Evolutionary conservation across 331 rosid genomes (phyloP).

Genomic region (Acacia concinna): DNA sequence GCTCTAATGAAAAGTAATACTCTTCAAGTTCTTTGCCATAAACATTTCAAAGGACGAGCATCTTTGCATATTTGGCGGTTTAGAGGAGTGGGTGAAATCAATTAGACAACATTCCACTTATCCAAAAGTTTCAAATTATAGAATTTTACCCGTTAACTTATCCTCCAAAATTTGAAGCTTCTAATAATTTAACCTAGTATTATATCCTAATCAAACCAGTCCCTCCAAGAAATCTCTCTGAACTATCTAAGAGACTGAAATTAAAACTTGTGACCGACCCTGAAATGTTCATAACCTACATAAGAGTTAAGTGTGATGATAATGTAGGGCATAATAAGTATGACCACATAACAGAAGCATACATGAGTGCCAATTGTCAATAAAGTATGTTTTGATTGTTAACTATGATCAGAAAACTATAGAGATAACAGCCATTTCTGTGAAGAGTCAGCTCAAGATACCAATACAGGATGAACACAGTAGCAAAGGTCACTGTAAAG

Average conservation of each 20-base stretch:
- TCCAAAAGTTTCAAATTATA: no score
- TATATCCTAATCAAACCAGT: neutral
- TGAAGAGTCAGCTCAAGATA: conserved; percentile 25
- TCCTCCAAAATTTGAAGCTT: no score
- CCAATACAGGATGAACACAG: conserved; percentile 25
- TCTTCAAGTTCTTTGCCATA: no score
- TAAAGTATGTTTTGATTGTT: neutral
- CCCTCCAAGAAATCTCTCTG: neutral
- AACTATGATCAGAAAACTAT: neutral
- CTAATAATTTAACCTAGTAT: no score
- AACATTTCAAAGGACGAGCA: no score
- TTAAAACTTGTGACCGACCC: neutral
- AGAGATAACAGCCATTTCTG: neutral
- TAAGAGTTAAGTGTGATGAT: no score
- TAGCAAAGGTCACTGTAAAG: conserved; percentile 4
- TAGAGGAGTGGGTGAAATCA: no score
- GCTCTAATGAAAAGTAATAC: no score
- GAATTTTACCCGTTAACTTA: no score
- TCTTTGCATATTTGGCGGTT: no score
- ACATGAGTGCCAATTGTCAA: neutral
- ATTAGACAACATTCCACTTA: no score
- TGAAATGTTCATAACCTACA: neutral
- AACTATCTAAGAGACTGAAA: neutral
- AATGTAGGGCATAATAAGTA: neutral
- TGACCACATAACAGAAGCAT: neutral